Evolutionary conservation across 2,329 filamentous ascomycete genomes (phyloP), one percentile per base, ranked within the genome.

Genomic region (Colletotrichum lindemuthianum): DNA sequence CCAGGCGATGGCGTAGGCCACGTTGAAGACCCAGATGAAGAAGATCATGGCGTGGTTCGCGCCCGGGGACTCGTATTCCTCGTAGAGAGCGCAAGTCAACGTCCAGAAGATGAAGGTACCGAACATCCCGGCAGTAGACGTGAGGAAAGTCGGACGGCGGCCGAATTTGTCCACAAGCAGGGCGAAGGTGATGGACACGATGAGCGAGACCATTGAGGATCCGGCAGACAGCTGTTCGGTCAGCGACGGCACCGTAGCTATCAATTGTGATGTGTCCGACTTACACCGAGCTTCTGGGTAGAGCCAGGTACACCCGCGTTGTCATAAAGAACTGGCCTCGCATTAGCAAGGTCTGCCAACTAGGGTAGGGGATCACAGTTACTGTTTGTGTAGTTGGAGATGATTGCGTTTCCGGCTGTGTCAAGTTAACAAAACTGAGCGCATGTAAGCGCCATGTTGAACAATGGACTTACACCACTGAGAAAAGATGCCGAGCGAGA

Each of bases 401-500:
- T 86, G 3, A 90, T 77, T 16, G 85, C 88, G 70, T 90, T 90
- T 48, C 89, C 88, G 57, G 84, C 24, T 24, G 2, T 24, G 2
- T 3, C 24, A 24, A 2, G 24, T 24, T 24, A 24, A 24, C 24
- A 24, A 24, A 24, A 3, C 16, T 24, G 16, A 24, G 16, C 16
- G 16, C 16, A 24, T 24, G 3, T 24, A 24, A 24, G 3, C 16
- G 16, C 16, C 16, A 24, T 24, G 16, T 24, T 24, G 16, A 24
- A 24, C 16, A 24, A 24, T 24, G 24, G 2, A 24, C 24, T 24
- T 24, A 5, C 24, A 87, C 77, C 88, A 90, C 75, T 90, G 88
- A 1, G 87, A 89, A 71, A 90, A 89, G 68, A 90, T 77, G 69
- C 87, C 88, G 13, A 90, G 80, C 0, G 86, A 88, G 43, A 89